These are phyloP conservation scores for Pseudocohnilembus persalinus DNA, from an alignment of 169 alveolate species.

Conservation along the genomic window DNA sequence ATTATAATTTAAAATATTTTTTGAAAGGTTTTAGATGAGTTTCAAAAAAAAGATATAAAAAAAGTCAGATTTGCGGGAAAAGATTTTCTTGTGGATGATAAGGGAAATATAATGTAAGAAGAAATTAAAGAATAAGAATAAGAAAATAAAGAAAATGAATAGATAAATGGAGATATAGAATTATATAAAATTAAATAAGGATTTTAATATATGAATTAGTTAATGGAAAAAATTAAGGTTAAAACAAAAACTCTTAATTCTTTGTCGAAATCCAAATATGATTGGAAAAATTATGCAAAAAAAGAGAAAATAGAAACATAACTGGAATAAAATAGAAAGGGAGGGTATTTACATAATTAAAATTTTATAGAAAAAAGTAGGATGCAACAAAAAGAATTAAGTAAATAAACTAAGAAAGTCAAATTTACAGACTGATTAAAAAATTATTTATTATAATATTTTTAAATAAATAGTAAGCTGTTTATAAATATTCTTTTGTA, in stretches of 20 bases:
- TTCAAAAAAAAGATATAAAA: neutral
- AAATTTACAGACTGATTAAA: neutral
- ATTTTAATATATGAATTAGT: neutral
- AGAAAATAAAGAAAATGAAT: neutral
- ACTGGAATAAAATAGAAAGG: neutral
- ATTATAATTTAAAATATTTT: too few species aligned
- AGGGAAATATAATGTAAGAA: neutral
- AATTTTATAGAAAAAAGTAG: neutral
- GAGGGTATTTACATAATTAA: neutral
- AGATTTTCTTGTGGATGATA: neutral
- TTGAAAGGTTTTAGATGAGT: neutral
- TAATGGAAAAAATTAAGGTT: neutral
- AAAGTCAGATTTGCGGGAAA: neutral
- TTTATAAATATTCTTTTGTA: too few species aligned
- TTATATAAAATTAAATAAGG: neutral
- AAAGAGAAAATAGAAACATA: neutral
- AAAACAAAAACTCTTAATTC: neutral
- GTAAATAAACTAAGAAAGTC: neutral
- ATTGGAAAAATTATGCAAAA: neutral
- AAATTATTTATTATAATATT: too few species aligned
- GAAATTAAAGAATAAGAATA: neutral
- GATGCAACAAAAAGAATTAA: neutral
- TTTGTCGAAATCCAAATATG: neutral
- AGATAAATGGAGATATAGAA: neutral
- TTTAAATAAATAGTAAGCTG: neutral